Evolutionary conservation across 2,329 filamentous ascomycete genomes (phyloP).

Genomic region (Didymella arachidicola): DNA sequence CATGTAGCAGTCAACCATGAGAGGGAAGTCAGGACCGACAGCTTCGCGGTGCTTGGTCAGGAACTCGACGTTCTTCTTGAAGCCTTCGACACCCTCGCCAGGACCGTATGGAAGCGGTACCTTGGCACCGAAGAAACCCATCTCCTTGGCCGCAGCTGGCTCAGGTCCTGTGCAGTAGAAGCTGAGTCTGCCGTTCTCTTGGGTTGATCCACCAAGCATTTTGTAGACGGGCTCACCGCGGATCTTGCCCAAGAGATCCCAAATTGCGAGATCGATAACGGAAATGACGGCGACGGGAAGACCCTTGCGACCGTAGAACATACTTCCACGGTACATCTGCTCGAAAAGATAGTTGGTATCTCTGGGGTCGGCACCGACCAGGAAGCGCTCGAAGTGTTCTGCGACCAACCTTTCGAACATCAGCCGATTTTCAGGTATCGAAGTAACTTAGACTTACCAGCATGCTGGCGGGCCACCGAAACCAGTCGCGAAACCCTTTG

Average conservation of each 20-base stretch:
- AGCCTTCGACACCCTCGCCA: slow-evolving; percentile 80
- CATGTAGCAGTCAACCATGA: slow-evolving; percentile 99
- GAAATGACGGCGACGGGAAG: slow-evolving; percentile 90
- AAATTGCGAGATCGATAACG: slow-evolving; percentile 90
- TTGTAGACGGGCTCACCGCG: slow-evolving; percentile 94
- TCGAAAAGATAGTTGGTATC: slow-evolving; percentile 93
- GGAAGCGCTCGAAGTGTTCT: slow-evolving; percentile 91
- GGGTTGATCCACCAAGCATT: slow-evolving; percentile 89
- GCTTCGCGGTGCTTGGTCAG: slow-evolving; percentile 82
- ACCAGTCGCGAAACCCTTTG: slow-evolving; percentile 91
- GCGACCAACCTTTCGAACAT: slow-evolving; percentile 67
- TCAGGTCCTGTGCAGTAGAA: slow-evolving; percentile 97
- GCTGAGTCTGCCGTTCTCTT: slow-evolving; percentile 70
- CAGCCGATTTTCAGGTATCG: slow-evolving; percentile 6
- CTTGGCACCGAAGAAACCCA: slow-evolving; percentile 92
- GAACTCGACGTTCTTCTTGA: slow-evolving; percentile 90
- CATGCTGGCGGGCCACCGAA: slow-evolving; percentile 93
- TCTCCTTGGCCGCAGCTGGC: slow-evolving; percentile 77
- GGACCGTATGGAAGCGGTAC: slow-evolving; percentile 89
- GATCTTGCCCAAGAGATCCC: slow-evolving; percentile 91
- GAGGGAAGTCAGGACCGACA: slow-evolving; percentile 87
- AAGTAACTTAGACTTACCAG: slow-evolving; percentile 63
- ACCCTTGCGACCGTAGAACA: slow-evolving; percentile 96
- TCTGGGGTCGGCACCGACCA: slow-evolving; percentile 84
- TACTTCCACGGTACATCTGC: slow-evolving; percentile 94